phyloP scores from a whole-genome alignment of 1,139 yeast genomes.

The Geotrichum klebahnii region DNA sequence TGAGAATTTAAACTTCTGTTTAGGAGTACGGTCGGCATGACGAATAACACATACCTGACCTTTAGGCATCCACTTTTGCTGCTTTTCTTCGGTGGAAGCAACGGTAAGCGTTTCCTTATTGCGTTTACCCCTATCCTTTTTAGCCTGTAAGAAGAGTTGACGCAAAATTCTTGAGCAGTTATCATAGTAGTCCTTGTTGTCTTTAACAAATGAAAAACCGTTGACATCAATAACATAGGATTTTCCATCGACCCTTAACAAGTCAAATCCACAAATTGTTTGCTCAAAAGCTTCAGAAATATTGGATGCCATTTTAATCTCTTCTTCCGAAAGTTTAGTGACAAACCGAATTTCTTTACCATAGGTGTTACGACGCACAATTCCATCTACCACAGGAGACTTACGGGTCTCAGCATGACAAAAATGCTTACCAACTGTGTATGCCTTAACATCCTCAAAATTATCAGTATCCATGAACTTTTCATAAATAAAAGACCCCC shows the following conservation, averaged over 20 bases:
- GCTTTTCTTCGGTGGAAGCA: slow-evolving; percentile 57
- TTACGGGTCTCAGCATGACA: slow-evolving; percentile 98
- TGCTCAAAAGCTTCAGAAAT: slow-evolving; percentile 77
- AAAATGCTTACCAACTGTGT: slow-evolving; percentile 83
- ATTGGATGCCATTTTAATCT: slow-evolving; percentile 70
- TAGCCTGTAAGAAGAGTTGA: slow-evolving; percentile 61
- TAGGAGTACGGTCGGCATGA: slow-evolving; percentile 97
- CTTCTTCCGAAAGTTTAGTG: slow-evolving; percentile 70
- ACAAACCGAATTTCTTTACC: slow-evolving; percentile 93
- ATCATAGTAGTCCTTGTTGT: slow-evolving; percentile 80
- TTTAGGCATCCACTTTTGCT: slow-evolving; percentile 94
- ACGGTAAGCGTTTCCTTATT: slow-evolving; percentile 44
- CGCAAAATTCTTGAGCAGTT: slow-evolving; percentile 74
- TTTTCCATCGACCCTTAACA: slow-evolving; percentile 79
- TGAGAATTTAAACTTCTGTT: slow-evolving; percentile 92
- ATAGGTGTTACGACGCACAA: slow-evolving; percentile 92
- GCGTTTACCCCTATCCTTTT: slow-evolving; percentile 46
- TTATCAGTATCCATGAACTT: slow-evolving; percentile 96
- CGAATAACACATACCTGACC: slow-evolving; percentile 87
- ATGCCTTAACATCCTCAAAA: slow-evolving; percentile 96
- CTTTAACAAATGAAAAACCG: slow-evolving; percentile 96
- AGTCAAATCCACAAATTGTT: slow-evolving; percentile 93
- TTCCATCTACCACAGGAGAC: slow-evolving; percentile 98
- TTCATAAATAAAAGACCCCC: slow-evolving; percentile 89
- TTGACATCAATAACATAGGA: slow-evolving; percentile 94